Percentiles rank a stretch among this genome's conserved stretches.
Evolutionary conservation across 257 asterid species (phyloP).

Genomic region (Paulownia fortunei): DNA sequence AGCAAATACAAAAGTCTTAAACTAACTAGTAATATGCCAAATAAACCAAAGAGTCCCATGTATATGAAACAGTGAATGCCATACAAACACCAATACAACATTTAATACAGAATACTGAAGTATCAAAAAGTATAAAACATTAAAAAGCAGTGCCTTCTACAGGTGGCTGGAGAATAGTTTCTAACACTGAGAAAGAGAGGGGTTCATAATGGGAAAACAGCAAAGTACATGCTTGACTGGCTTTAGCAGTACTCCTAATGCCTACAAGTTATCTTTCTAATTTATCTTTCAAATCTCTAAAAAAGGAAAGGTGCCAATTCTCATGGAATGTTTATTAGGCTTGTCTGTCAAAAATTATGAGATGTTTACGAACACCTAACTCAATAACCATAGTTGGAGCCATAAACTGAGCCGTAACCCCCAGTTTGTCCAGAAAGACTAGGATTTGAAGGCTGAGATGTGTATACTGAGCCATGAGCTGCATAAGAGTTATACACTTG

Average conservation of each 20-base stretch:
- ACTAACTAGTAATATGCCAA: too few species aligned
- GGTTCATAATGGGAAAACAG: background rate
- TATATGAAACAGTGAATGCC: background rate
- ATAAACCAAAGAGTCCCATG: background rate
- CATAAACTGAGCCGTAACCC: constrained; percentile 26
- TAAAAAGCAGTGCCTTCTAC: background rate
- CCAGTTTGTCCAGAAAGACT: constrained; percentile 31
- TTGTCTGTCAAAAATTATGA: background rate
- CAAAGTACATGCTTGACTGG: background rate
- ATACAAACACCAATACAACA: constrained; percentile 19
- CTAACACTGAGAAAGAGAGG: too few species aligned
- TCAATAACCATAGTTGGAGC: constrained; percentile 29
- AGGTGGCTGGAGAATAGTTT: too few species aligned
- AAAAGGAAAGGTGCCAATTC: background rate
- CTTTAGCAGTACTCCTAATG: background rate
- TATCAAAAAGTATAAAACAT: background rate
- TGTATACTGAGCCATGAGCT: constrained; percentile 20
- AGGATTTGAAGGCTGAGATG: constrained; percentile 30
- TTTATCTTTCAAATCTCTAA: background rate
- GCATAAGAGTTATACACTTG: constrained; percentile 28
- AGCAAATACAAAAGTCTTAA: too few species aligned
- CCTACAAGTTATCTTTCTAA: background rate
- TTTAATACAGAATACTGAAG: background rate
- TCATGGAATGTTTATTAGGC: constrained; percentile 10
- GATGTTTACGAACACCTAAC: background rate